Evolutionary conservation across 805 yeast species (phyloP), one percentile per base, ranked within the genome.

Genomic region (Candida easanensis): DNA sequence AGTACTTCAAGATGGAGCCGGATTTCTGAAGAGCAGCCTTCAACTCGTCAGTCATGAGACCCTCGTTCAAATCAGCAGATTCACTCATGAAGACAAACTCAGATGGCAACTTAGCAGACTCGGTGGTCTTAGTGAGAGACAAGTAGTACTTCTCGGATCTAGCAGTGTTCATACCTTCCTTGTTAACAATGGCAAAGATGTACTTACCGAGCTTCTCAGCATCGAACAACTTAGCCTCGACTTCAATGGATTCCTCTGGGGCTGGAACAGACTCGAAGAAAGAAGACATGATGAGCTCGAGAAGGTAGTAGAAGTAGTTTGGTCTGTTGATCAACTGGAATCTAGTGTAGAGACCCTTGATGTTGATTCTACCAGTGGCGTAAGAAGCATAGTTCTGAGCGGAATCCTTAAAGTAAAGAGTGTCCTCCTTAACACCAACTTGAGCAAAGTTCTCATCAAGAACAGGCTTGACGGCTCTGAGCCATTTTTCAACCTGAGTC

Each of bases 71-170:
- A 62, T 91, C 98, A 48, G 81, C 74, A 44, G 79, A 79, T 71
- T 93, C 99, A 54, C 85, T 73, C 98, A 93, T 90, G 68, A 79
- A 88, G 21, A 88, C 96, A 59, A 75, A 86, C 50, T 84, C 79
- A 35, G 67, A 55, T 27, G 97, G 96, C 54, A 91, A 70, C 52
- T 76, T 73, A 21, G 74, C 62, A 20, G 84, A 79, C 61, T 88
- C 95, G 33, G 83, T 56, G 33, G 96, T 87, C 54, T 79, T 86
- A 51, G 98, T 87, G 58, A 90, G 74, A 2, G 96, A 84, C 58
- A 91, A 71, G 66, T 70, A 91, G 68, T 88, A 93, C 68, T 85
- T 82, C 44, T 77, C 78, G 38, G 74, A 80, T 66, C 98, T 85
- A 49, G 74, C 70, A 39, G 76, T 74, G 61, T 81, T 80, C 97